Conservation (phyloP, 495 filamentous ascomycete species). For the Penicillium longicatenatum region DNA sequence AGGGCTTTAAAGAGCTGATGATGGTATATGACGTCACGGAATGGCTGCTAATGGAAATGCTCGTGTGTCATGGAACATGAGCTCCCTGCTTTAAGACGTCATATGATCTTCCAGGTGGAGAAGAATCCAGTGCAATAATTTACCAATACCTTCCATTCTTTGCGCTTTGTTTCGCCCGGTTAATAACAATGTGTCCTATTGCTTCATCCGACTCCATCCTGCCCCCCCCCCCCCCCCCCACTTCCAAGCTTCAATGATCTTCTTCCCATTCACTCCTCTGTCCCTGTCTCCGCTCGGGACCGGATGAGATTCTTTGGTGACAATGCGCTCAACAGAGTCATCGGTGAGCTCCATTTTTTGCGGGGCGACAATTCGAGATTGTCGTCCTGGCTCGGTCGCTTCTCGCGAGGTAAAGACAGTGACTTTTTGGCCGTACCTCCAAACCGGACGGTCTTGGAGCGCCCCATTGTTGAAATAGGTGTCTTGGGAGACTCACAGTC, state of each 20-base stretch:
- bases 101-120: constrained; percentile 11
- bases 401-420: constrained; percentile 24
- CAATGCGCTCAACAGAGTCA: constrained; percentile 21
- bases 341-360: constrained; percentile 30
- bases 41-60: constrained; percentile 5
- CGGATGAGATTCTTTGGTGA: constrained; percentile 34
- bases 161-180: constrained; percentile 17
- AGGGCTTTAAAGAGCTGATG: constrained; percentile 22
- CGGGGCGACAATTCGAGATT: constrained; percentile 20
- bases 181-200: constrained; percentile 15
- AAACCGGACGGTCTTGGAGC: constrained; percentile 24
- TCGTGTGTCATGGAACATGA: constrained; percentile 20
- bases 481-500: constrained; percentile 21
- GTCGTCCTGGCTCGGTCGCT: constrained; percentile 19
- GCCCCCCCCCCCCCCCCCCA: constrained; percentile 6
- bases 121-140: not conserved
- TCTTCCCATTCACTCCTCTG: constrained; percentile 53
- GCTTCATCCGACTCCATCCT: not conserved
- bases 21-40: constrained; percentile 38
- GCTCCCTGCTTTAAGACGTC: constrained; percentile 19
- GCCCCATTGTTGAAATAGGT: constrained; percentile 17
- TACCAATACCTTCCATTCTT: constrained; percentile 16
- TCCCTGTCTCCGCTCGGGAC: constrained; percentile 54
- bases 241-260: constrained; percentile 36
- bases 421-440: constrained; percentile 15